These are phyloP conservation scores for Pelargonium myrrhifolium DNA, from an alignment of 441 rosid species.

Conservation along the genomic window DNA sequence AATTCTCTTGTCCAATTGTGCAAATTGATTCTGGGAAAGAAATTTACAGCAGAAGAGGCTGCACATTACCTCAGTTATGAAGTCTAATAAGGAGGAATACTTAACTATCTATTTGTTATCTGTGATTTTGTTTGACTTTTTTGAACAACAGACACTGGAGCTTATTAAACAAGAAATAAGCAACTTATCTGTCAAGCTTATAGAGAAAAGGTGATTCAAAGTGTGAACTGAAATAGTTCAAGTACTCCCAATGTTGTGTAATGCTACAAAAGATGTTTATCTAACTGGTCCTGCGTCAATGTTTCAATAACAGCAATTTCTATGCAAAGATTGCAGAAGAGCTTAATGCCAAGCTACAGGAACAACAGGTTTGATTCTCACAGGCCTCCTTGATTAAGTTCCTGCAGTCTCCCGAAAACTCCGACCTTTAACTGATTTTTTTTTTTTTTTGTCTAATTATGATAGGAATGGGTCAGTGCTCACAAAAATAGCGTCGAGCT, in stretches of 20 bases:
- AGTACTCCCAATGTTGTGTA: conserved; percentile 7
- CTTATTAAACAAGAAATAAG: conserved; percentile 54
- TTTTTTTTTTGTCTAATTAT: conserved; percentile 13
- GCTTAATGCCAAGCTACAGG: conserved; percentile 39
- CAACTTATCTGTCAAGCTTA: conserved; percentile 39
- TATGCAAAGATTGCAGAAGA: conserved; percentile 47
- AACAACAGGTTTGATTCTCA: conserved; percentile 44
- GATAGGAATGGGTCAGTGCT: conserved; percentile 50
- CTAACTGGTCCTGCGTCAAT: not conserved
- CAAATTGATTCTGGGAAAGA: not conserved
- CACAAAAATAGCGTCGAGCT: conserved; percentile 16
- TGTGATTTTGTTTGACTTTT: not conserved
- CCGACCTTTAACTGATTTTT: conserved; percentile 9
- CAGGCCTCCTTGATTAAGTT: conserved; percentile 13
- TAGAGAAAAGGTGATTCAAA: conserved; percentile 42
- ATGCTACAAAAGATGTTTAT: conserved; percentile 9
- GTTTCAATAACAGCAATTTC: conserved; percentile 35
- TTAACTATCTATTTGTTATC: not conserved
- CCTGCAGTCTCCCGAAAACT: not conserved
- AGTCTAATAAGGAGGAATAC: not conserved
- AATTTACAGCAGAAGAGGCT: not conserved
- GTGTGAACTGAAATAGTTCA: conserved; percentile 14
- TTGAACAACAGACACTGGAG: conserved; percentile 37
- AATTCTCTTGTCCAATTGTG: too few species aligned
- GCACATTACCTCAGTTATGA: not conserved